Percentiles rank a stretch among this genome's conserved stretches.
Evolutionary conservation across 306 rosid genomes (phyloP).

Genomic region (Senna tora): DNA sequence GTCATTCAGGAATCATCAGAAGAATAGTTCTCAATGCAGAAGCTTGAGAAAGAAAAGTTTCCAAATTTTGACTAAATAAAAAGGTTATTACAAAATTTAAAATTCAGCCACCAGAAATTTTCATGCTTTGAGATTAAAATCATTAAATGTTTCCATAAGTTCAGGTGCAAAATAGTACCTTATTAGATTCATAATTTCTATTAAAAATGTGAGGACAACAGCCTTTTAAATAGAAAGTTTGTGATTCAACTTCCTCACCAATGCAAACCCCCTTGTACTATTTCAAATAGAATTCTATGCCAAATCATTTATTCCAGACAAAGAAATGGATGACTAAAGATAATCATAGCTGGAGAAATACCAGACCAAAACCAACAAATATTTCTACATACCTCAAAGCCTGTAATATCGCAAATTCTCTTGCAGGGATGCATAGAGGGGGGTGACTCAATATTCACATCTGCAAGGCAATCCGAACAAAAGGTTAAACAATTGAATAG

Average conservation of each 20-base stretch:
- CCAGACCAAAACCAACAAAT: slow-evolving; percentile 19
- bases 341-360: slow-evolving; percentile 6
- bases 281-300: not conserved
- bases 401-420: slow-evolving; percentile 87
- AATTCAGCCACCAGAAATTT: not conserved
- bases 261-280: not conserved
- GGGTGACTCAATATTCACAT: slow-evolving; percentile 82
- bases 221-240: slow-evolving; percentile 5
- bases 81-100: not conserved
- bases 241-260: slow-evolving; percentile 4
- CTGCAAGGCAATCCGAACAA: slow-evolving; percentile 48
- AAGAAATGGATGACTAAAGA: slow-evolving; percentile 5
- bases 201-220: not conserved
- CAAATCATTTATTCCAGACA: slow-evolving; percentile 4
- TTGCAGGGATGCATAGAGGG: slow-evolving; percentile 95
- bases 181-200: not conserved
- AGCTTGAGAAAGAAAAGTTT: not conserved
- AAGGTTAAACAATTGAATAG: slow-evolving; percentile 1
- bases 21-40: slow-evolving; percentile 8
- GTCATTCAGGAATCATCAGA: not conserved
- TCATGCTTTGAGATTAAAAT: not conserved
- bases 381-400: slow-evolving; percentile 68
- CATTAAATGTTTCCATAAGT: not conserved
- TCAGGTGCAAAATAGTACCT: not conserved
- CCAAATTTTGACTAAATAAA: not conserved